Evolutionary conservation across 768 basidiomycete genomes (phyloP), one percentile per base, ranked within the genome.

Genomic region (Xerocomus spinulosus): DNA sequence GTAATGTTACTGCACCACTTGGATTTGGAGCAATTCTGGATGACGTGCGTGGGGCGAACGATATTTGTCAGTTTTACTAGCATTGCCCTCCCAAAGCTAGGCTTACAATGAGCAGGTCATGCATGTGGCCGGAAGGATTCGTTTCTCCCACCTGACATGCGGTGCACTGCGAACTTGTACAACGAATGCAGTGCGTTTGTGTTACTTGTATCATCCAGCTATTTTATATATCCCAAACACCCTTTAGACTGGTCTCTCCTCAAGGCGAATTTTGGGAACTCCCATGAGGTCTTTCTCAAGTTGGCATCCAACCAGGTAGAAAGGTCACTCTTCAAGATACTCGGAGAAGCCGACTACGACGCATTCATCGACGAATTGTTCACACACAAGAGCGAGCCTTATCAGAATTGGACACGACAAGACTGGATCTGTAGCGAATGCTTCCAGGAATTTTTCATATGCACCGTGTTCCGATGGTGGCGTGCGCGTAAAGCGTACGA

Each of bases 21-120:
- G 43, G 21, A 17, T 54, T 29, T 4, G 49, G 55, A 10, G 54
- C 54, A 2, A 56, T 56, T 44, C 21, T 56, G 3, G 55, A 56
- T 25, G 49, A 47, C 5, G 44, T 54, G n/a, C 38, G 46, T 24
- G 49, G 55, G 13, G 18, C 18, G 17, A 9, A 25, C 28, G 40
- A 56, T 26, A 32, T 20, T 6, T 56, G 55, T 55, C n/a, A 29
- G 43, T 36, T 28, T 30, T n/a, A 14, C 18, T 5, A 32, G 33
- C 10, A 2, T 20, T 30, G 7, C 18, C 25, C 9, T 41, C 12
- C 3, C 10, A 5, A 7, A 7, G 13, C 4, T 42, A 21, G 3
- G 14, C 41, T 42, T 30, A 42, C 29, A 7, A 18, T 33, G 15
- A 14, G n/a, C 20, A 56, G 55, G 53, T 32, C 46, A n/a, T 5